Percentiles rank a stretch among this genome's conserved stretches.
These are phyloP conservation scores for Xylaria sp. DNA, from an alignment of 2,329 filamentous ascomycete genomes.

Conservation along the genomic window DNA sequence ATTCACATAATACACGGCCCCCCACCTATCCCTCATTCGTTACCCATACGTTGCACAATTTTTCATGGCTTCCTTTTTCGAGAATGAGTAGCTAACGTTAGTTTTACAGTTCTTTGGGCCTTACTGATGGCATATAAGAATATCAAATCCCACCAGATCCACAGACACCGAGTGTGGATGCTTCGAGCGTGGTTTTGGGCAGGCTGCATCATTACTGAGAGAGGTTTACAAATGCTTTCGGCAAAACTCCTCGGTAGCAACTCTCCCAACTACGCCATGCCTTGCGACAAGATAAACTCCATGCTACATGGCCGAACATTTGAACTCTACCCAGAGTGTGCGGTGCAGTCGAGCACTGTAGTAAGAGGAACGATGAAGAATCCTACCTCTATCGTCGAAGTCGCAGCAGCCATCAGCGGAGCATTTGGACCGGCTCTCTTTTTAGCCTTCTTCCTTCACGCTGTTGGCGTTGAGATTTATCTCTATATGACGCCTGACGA, in stretches of 20 bases:
- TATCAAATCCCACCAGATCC: conserved; percentile 64
- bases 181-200: conserved; percentile 60
- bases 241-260: conserved; percentile 15
- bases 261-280: conserved; percentile 37
- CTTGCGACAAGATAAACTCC: conserved; percentile 57
- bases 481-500: too few relatives aligned
- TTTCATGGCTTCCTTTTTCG: too few relatives aligned
- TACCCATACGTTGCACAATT: too few relatives aligned
- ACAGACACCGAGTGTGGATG: conserved; percentile 70
- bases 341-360: conserved; percentile 32
- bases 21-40: too few relatives aligned
- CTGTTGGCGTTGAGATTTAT: conserved; percentile 54
- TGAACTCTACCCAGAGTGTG: conserved; percentile 52
- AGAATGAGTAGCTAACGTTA: not conserved
- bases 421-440: conserved; percentile 59
- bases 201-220: conserved; percentile 56
- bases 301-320: conserved; percentile 43
- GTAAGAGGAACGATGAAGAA: conserved; percentile 45
- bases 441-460: conserved; percentile 59
- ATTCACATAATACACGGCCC: too few relatives aligned
- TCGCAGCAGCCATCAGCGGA: conserved; percentile 52
- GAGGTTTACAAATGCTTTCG: conserved; percentile 53
- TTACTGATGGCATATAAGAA: conserved; percentile 56
- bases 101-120: not conserved
- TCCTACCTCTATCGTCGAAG: conserved; percentile 34